Evolutionary conservation across 805 yeast species (phyloP).

Genomic region (Candida sithepensis): DNA sequence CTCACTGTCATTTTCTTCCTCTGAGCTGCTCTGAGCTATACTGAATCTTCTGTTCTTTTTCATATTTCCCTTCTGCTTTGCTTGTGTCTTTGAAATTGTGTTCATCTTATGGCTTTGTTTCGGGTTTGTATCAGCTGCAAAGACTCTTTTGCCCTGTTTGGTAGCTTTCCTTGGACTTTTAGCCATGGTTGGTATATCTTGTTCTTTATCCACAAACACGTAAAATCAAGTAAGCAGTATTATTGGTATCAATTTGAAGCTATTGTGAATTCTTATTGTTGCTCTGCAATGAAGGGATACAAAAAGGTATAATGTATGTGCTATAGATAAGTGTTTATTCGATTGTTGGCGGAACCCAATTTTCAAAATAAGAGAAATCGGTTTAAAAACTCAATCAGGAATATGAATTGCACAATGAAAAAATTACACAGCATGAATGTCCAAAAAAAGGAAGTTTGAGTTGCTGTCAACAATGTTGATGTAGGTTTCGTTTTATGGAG

Average conservation of each 20-base stretch:
- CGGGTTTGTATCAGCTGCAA: slow-evolving; percentile 27
- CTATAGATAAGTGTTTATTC: background rate
- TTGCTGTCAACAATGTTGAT: too few relatives aligned
- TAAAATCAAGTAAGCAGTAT: background rate
- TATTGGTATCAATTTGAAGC: background rate
- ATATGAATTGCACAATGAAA: background rate
- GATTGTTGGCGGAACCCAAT: background rate
- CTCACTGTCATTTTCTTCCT: slow-evolving; percentile 10
- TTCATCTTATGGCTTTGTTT: slow-evolving; percentile 13
- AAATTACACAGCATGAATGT: background rate
- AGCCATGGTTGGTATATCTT: slow-evolving; percentile 26
- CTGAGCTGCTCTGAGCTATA: slow-evolving; percentile 22
- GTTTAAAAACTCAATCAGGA: background rate
- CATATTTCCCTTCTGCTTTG: slow-evolving; percentile 11
- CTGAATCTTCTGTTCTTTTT: slow-evolving; percentile 24
- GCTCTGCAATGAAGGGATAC: background rate
- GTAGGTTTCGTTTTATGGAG: too few relatives aligned
- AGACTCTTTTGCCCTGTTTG: slow-evolving; percentile 22
- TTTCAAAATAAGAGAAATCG: background rate
- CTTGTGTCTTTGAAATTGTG: slow-evolving; percentile 2
- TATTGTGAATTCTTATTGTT: background rate
- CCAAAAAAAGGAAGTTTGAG: background rate
- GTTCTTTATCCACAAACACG: background rate
- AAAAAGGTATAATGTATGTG: background rate
- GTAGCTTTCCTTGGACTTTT: slow-evolving; percentile 29